Percentiles rank a stretch among this genome's conserved stretches.
These are phyloP conservation scores for Colletotrichum tropicicola DNA, from an alignment of 2,329 filamentous ascomycete species.

Conservation along the genomic window DNA sequence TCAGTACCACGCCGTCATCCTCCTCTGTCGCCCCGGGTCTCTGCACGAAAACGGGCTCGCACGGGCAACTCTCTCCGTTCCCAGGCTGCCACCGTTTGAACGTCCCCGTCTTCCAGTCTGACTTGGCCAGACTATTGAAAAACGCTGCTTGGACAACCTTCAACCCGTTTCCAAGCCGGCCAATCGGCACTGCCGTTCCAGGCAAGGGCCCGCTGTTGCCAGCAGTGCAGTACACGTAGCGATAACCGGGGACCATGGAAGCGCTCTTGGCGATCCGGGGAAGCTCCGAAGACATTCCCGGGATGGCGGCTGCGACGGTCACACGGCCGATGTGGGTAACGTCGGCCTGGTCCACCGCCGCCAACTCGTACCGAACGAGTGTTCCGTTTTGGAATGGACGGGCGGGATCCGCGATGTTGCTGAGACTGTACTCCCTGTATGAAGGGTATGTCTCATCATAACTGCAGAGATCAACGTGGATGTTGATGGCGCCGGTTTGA, in stretches of 20 bases:
- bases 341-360: constrained; percentile 1
- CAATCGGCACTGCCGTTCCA: constrained; percentile 30
- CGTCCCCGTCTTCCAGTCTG: constrained; percentile 31
- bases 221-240: constrained; percentile 31
- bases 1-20: constrained; percentile 31
- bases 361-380: constrained; percentile 30
- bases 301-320: constrained; percentile 23
- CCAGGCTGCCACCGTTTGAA: constrained; percentile 29
- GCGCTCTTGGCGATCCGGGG: constrained; percentile 31
- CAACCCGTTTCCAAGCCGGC: constrained; percentile 8
- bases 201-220: constrained; percentile 27
- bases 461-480: constrained; percentile 33
- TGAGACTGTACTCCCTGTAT: constrained; percentile 41
- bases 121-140: constrained; percentile 30
- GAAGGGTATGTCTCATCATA: constrained; percentile 19
- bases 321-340: constrained; percentile 11
- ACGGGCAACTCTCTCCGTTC: constrained; percentile 38
- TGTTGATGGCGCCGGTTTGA: constrained; percentile 10
- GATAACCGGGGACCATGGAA: constrained; percentile 26
- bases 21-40: constrained; percentile 27
- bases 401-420: constrained; percentile 34
- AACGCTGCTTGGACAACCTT: constrained; percentile 27
- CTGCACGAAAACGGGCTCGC: constrained; percentile 31
- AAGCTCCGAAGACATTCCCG: constrained; percentile 29
- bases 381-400: constrained; percentile 8